phyloP scores from a whole-genome alignment of 2,329 filamentous ascomycete species.

The Colletotrichum chrysophilum region DNA sequence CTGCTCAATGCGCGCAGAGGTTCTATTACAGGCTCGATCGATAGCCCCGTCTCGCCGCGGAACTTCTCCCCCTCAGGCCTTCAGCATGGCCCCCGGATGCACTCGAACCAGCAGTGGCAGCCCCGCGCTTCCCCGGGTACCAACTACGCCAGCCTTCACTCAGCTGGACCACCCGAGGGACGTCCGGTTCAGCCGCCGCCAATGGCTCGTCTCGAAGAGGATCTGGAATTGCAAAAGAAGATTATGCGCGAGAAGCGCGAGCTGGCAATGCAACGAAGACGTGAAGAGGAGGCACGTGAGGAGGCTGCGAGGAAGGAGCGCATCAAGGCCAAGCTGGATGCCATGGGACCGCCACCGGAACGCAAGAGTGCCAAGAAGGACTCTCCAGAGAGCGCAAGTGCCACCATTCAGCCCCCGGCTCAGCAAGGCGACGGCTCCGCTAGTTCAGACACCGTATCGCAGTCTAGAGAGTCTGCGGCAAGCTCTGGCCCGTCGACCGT shows the following conservation, averaged over 20 bases:
- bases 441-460: background rate
- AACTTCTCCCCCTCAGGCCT: conserved; percentile 43
- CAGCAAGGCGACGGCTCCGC: conserved; percentile 24
- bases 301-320: conserved; percentile 75
- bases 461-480: conserved; percentile 4
- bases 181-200: conserved; percentile 32
- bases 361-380: conserved; percentile 63
- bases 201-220: conserved; percentile 50
- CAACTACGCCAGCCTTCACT: conserved; percentile 43
- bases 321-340: conserved; percentile 74
- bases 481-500: background rate
- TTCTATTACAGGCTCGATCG: conserved; percentile 55
- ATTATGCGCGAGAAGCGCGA: conserved; percentile 77
- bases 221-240: conserved; percentile 69
- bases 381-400: conserved; percentile 48
- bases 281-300: conserved; percentile 73
- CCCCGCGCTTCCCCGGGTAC: conserved; percentile 48
- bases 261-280: conserved; percentile 69
- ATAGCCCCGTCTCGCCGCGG: conserved; percentile 55
- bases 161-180: conserved; percentile 32
- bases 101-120: conserved; percentile 18
- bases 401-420: conserved; percentile 27
- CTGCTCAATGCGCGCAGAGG: conserved; percentile 48
- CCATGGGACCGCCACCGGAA: conserved; percentile 69
- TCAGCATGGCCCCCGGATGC: conserved; percentile 32